Conservation (phyloP, 805 yeast genomes). For the Kluyveromyces nonfermentans region DNA sequence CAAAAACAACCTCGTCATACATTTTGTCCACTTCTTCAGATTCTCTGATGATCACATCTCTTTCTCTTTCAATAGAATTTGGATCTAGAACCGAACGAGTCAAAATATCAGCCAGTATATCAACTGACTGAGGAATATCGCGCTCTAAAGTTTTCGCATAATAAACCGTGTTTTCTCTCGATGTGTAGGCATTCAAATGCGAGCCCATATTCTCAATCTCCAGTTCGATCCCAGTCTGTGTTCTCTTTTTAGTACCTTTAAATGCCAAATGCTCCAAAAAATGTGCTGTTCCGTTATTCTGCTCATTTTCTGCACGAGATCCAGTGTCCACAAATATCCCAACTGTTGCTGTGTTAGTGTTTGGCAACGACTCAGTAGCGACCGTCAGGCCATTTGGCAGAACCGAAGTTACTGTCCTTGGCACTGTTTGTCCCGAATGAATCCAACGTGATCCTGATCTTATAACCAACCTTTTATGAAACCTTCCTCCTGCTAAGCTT, state of each 20-base stretch:
- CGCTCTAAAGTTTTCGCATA: constrained; percentile 78
- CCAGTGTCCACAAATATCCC: constrained; percentile 99
- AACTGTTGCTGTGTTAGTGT: constrained; percentile 88
- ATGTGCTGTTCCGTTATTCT: constrained; percentile 93
- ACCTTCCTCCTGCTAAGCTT: neutral
- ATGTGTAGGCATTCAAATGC: constrained; percentile 96
- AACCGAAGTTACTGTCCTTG: constrained; percentile 56
- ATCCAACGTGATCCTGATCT: neutral
- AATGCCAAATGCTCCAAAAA: constrained; percentile 94
- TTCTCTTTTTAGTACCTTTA: constrained; percentile 79
- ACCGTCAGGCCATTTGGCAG: constrained; percentile 90
- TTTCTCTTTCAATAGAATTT: constrained; percentile 84
- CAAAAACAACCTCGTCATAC: constrained; percentile 97
- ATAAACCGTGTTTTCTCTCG: constrained; percentile 94
- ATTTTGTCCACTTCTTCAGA: constrained; percentile 96
- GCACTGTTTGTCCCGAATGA: constrained; percentile 12
- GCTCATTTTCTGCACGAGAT: constrained; percentile 82
- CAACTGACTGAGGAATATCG: constrained; percentile 80
- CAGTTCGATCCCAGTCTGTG: constrained; percentile 75
- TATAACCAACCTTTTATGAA: neutral
- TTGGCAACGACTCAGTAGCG: constrained; percentile 82
- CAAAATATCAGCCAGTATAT: constrained; percentile 80
- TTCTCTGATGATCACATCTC: constrained; percentile 93
- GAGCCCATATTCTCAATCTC: constrained; percentile 96
- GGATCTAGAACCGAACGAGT: constrained; percentile 78